Evolutionary conservation across 371 early-diverging fungal species (phyloP), one percentile per base, ranked within the genome.

Genomic region (Mortierella sp.): DNA sequence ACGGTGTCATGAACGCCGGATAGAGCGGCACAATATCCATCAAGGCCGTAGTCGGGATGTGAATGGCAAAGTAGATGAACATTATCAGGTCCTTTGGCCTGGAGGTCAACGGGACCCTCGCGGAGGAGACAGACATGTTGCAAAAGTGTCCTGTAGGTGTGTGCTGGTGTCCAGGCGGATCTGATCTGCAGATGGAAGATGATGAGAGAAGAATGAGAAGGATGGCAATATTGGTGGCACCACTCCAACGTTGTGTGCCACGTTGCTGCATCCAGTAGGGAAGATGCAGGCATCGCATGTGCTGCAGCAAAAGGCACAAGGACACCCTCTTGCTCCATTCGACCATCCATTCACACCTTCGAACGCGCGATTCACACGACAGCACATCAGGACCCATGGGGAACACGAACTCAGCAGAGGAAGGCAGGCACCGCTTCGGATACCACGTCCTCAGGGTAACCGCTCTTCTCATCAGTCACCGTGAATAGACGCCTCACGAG

Each of bases 381-480:
- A 16, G 21, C 24, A 39, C 28, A 21, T 14, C 22, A 46, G 59
- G 54, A 53, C 34, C 56, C 56, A 81, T 81, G 81, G 81, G 81
- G 66, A 71, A 76, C 64, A 51, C 72, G 37, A 41, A 65, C 59
- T 60, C 71, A 37, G 71, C 72, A 54, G 67, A 72, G 63, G 65
- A 66, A 60, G 77, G 77, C 3, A 59, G 77, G 27, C 77, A 76
- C 46, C 77, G 77, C 19, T 70, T 76, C 12, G 85, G 85, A 34
- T 85, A 82, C 57, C 85, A 85, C 60, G 82, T 85, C 61, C 74
- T 85, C 52, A 65, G 79, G 63, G 85, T 83, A 80, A 53, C 56
- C 41, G n/a, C 24, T 41, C 27, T 25, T 21, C 12, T 44, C 47
- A 46, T n/a, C 43, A 17, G 9, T 16, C 6, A 27, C 17, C 14